Base-by-base conservation (phyloP, 306 rosid species). In the Clitoria ternatea region DNA sequence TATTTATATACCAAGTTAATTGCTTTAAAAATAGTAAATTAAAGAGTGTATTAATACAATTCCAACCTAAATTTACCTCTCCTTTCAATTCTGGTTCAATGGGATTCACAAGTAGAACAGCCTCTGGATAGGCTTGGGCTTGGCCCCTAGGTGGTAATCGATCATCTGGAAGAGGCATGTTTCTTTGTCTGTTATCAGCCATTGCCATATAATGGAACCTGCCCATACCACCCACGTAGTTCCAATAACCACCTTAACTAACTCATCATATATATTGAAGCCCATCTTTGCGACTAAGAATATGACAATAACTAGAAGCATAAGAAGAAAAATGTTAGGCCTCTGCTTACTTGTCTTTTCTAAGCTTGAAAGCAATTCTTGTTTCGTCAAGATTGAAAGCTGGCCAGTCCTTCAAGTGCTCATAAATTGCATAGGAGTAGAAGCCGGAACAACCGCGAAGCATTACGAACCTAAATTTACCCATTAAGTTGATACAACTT, bases 191-290 rank as follows among this genome's bases (percentile, higher is more conserved):
- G 70, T 90, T 82, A 72, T 90, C 98, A 6, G 90, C 98, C 81
- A 93, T 69, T n/a, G 89, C 94, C 98, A 93, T 93, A 60, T 88
- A 93, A 39, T 82, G 98, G 76, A 93, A 93, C 92, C 98, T 93
- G 50, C 27, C 61, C 56, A 42, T 39, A 55, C 52, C 36, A 60
- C 55, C 10, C 35, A 27, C 12, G 17, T 27, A 61, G 5, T 29
- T n/a, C n/a, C n/a, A 17, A 15, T 48, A 47, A 17, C n/a, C 27
- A 37, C n/a, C 6, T 60, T 20, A 7, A 18, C 6, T 68, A 33
- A 35, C 30, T 35, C 0, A 50, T 64, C 35, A 8, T 29, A 5
- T 5, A 29, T 29, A 22, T 9, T 11, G 48, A 14, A 37, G 10
- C 20, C 27, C 39, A 20, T 37, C 14, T 50, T 68, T 22, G 36